phyloP scores from a whole-genome alignment of 1,139 yeast species.

The Meyerozyma sp. region DNA sequence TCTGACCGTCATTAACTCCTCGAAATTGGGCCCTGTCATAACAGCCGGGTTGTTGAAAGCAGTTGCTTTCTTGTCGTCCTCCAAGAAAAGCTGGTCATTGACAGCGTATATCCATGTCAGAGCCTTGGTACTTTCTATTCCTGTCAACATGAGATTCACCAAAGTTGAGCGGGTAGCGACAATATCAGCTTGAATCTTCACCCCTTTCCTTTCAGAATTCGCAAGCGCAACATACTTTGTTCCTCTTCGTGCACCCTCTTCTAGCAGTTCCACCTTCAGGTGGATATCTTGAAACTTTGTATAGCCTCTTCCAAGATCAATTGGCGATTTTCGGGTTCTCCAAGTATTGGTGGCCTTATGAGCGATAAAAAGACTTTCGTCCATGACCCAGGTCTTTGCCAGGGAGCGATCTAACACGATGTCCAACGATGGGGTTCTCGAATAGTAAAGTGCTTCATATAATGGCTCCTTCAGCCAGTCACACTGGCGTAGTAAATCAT shows the following conservation, averaged over 20 bases:
- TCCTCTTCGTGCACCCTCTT: neutral
- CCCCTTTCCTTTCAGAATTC: neutral
- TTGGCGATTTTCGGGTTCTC: neutral
- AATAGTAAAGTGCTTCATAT: neutral
- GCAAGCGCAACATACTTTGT: neutral
- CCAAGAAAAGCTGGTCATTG: neutral
- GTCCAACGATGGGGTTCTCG: neutral
- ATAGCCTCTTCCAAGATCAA: neutral
- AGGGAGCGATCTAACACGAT: neutral
- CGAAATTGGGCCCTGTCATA: neutral
- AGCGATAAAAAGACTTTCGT: neutral
- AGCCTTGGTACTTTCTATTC: neutral
- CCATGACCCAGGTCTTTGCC: neutral
- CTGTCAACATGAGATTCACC: neutral
- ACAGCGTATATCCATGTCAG: neutral
- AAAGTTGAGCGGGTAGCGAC: neutral
- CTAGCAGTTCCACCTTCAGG: neutral
- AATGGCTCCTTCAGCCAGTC: neutral
- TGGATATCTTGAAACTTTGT: neutral
- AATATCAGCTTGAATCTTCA: neutral
- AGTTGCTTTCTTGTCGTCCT: neutral
- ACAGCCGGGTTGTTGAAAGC: neutral
- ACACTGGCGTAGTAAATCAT: neutral
- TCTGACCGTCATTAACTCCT: neutral
- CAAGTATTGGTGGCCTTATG: neutral